phyloP scores from a whole-genome alignment of 2,329 filamentous ascomycete species.

The Exophiala dermatitidis region DNA sequence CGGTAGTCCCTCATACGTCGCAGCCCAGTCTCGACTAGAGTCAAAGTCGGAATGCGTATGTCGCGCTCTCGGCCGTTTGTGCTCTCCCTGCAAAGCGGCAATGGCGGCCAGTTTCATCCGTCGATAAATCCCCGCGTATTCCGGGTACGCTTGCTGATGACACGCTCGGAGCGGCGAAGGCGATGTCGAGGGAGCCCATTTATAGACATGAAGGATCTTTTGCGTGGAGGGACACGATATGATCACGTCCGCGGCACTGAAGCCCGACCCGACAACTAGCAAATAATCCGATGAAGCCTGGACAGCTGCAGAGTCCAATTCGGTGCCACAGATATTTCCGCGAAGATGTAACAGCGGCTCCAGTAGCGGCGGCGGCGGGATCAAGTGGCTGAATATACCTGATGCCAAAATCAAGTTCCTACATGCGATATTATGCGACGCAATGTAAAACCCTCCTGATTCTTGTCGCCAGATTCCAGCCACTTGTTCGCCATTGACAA shows the following conservation, averaged over 20 bases:
- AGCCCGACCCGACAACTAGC: conserved; percentile 55
- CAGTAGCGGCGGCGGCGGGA: conserved; percentile 46
- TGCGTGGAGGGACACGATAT: conserved; percentile 47
- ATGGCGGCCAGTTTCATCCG: conserved; percentile 51
- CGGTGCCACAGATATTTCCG: background rate
- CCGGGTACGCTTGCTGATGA: conserved; percentile 55
- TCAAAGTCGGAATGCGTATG: conserved; percentile 37
- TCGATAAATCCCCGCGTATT: conserved; percentile 54
- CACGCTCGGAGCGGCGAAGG: conserved; percentile 53
- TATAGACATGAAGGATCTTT: conserved; percentile 53
- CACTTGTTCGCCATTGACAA: conserved; percentile 40
- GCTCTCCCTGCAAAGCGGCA: conserved; percentile 19
- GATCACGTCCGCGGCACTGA: conserved; percentile 56
- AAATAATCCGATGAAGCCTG: conserved; percentile 35
- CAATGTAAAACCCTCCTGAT: conserved; percentile 43
- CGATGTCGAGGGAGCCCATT: conserved; percentile 50
- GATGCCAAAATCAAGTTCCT: conserved; percentile 53
- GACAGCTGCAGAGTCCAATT: conserved; percentile 21
- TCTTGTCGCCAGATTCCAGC: conserved; percentile 39
- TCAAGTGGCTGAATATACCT: conserved; percentile 51
- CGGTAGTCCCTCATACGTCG: conserved; percentile 49
- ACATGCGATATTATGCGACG: conserved; percentile 47
- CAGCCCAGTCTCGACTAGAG: conserved; percentile 43
- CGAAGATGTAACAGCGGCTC: conserved; percentile 38
- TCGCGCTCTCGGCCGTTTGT: conserved; percentile 29